These are phyloP conservation scores for Epipyxis sp. DNA, from an alignment of 108 stramenopile species.

Conservation along the genomic window DNA sequence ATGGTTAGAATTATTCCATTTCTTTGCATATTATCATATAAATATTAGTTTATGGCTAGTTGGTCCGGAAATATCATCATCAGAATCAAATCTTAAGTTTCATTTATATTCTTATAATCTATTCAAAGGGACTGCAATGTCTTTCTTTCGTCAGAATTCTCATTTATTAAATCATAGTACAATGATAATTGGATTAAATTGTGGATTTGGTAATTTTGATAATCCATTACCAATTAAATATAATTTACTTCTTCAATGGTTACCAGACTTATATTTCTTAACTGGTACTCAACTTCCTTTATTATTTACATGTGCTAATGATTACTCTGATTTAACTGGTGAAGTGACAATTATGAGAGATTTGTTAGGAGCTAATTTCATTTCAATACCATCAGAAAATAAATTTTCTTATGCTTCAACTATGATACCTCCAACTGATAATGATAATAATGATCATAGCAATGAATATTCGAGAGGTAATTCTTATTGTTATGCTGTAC, in stretches of 20 bases:
- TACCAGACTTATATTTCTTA: constrained; percentile 19
- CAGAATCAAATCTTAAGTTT: not conserved
- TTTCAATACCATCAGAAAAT: not conserved
- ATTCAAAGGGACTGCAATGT: constrained; percentile 1
- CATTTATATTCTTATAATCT: not conserved
- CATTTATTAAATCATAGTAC: not conserved
- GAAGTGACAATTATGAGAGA: constrained; percentile 21
- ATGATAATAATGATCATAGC: not conserved
- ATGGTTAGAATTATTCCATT: not conserved
- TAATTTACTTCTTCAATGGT: constrained; percentile 15
- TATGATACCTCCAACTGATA: constrained; percentile 6
- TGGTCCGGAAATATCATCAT: constrained; percentile 23
- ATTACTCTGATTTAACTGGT: constrained; percentile 24
- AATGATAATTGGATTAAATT: constrained; percentile 28
- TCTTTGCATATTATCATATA: too few relatives aligned
- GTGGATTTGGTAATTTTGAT: constrained; percentile 32
- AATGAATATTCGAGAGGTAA: constrained; percentile 16
- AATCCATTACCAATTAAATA: constrained; percentile 6
- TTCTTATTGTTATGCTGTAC: constrained; percentile 27
- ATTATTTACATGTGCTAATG: constrained; percentile 20
- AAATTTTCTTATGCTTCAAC: constrained; percentile 1
- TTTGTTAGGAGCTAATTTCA: constrained; percentile 1
- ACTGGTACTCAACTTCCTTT: constrained; percentile 26
- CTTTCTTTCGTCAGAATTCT: constrained; percentile 2
- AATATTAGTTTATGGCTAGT: constrained; percentile 21